phyloP scores from a whole-genome alignment of 768 basidiomycete species.

The Russula sp. region DNA sequence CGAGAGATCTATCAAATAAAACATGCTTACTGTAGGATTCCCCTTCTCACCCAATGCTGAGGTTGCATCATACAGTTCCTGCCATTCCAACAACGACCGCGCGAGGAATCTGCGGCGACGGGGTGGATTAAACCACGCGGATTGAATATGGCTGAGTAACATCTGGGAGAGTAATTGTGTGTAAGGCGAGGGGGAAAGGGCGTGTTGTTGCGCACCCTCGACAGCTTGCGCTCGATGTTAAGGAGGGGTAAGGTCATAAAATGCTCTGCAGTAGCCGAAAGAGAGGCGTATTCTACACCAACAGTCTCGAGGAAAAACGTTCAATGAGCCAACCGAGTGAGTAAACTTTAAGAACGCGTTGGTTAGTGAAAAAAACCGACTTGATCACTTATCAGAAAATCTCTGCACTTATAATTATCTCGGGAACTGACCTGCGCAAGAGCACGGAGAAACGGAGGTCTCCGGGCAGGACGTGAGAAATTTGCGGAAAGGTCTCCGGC shows the following conservation, averaged over 20 bases:
- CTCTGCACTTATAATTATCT: constrained; percentile 18
- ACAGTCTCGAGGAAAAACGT: constrained; percentile 51
- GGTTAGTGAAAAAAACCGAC: constrained; percentile 10
- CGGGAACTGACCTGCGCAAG: constrained; percentile 51
- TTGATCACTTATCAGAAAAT: constrained; percentile 16
- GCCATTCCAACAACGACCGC: constrained; percentile 66
- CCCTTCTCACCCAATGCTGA: constrained; percentile 33
- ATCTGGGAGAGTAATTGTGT: constrained; percentile 42
- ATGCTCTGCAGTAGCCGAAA: constrained; percentile 43
- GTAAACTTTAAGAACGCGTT: constrained; percentile 39
- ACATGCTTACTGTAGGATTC: constrained; percentile 28
- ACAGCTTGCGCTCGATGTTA: constrained; percentile 42
- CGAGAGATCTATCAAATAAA: not conserved
- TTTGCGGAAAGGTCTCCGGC: constrained; percentile 52
- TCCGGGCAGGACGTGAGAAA: constrained; percentile 42
- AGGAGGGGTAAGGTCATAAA: constrained; percentile 39
- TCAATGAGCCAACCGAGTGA: constrained; percentile 56
- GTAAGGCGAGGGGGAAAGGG: not conserved
- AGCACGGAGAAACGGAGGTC: constrained; percentile 60
- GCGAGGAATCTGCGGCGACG: constrained; percentile 62
- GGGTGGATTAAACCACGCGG: constrained; percentile 65
- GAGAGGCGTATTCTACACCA: constrained; percentile 52
- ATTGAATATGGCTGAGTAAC: constrained; percentile 55
- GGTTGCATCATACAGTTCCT: constrained; percentile 53
- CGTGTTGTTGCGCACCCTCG: constrained; percentile 36